Percentiles rank a stretch among this genome's conserved stretches.
Evolutionary conservation across 2,329 filamentous ascomycete genomes (phyloP).

Genomic region (Cercospora canescens): DNA sequence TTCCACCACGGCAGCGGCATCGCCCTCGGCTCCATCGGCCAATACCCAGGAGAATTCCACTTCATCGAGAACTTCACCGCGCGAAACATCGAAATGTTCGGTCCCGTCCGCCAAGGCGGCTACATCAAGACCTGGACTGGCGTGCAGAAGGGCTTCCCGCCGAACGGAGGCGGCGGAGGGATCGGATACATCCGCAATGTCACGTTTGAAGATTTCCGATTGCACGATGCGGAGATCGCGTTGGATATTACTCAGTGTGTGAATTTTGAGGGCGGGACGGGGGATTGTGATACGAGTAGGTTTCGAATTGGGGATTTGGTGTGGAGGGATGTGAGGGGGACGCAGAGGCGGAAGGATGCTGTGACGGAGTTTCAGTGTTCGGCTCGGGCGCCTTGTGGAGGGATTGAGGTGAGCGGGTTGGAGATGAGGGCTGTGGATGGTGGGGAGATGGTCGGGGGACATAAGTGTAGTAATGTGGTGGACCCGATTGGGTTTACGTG

Average conservation of each 20-base stretch:
- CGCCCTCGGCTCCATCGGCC: constrained; percentile 61
- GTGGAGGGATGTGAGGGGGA: constrained; percentile 35
- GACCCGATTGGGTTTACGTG: constrained; percentile 16
- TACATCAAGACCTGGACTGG: constrained; percentile 59
- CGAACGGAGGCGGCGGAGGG: constrained; percentile 53
- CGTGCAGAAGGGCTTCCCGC: constrained; percentile 48
- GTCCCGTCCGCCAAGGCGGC: constrained; percentile 11
- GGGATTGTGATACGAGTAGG: constrained; percentile 32
- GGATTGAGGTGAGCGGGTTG: constrained; percentile 22
- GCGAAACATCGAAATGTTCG: constrained; percentile 46
- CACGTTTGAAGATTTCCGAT: constrained; percentile 36
- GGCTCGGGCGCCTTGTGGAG: constrained; percentile 27
- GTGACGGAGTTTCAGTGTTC: constrained; percentile 34
- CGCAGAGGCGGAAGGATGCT: constrained; percentile 18
- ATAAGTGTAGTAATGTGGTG: constrained; percentile 19
- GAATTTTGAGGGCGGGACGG: constrained; percentile 25
- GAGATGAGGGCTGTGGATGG: constrained; percentile 7
- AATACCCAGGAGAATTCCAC: constrained; percentile 52
- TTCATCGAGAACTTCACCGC: constrained; percentile 52
- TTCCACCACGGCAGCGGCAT: constrained; percentile 55
- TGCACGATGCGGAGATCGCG: constrained; percentile 24
- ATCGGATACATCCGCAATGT: constrained; percentile 46
- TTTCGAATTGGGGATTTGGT: constrained; percentile 43
- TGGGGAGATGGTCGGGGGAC: constrained; percentile 1
- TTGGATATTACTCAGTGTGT: constrained; percentile 35